Evolutionary conservation across 108 stramenopile genomes (phyloP), one percentile per base, ranked within the genome.

Genomic region (Seminavis robusta): DNA sequence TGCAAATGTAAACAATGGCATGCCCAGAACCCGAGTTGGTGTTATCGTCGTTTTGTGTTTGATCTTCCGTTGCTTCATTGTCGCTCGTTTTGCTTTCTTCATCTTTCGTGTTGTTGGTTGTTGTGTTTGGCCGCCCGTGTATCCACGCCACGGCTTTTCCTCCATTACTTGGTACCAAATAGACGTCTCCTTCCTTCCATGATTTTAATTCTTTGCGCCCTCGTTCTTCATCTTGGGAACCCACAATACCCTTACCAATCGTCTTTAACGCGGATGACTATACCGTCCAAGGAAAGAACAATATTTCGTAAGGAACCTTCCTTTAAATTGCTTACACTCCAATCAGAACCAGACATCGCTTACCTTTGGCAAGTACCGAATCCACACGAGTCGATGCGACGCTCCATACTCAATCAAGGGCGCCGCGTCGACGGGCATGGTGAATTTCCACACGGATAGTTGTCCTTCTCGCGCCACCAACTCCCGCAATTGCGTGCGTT

Each of bases 121-220:
- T n/a, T n/a, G n/a, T 21, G 3, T 10, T 26, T 16, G n/a, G 13
- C 38, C 32, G 36, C 46, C 41, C 51, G 51, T 73, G 69, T 25
- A 78, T 64, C 81, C 81, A 89, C 5, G 84, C 88, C 43, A 84
- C 65, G 0, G 84, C 88, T 47, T 79, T 77, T 1, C 88, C 88
- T 15, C 72, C 68, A 20, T 45, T 65, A 25, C 47, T 41, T 1
- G 78, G 77, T 11, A 81, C 27, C 23, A 83, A 66, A 46, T 76
- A 71, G 7, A 73, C 52, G 4, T 31, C 41, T 1, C 78, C 84
- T 45, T 81, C 61, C 27, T 53, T 39, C 84, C 84, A 89, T 54
- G 48, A 52, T 15, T 64, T 15, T 39, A 83, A 21, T 33, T 17
- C 2, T 21, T 33, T 57, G 40, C 88, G 58, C 29, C 61, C 42